Evolutionary conservation across 306 rosid species (phyloP), one percentile per base, ranked within the genome.

Genomic region (Argentina anserina): DNA sequence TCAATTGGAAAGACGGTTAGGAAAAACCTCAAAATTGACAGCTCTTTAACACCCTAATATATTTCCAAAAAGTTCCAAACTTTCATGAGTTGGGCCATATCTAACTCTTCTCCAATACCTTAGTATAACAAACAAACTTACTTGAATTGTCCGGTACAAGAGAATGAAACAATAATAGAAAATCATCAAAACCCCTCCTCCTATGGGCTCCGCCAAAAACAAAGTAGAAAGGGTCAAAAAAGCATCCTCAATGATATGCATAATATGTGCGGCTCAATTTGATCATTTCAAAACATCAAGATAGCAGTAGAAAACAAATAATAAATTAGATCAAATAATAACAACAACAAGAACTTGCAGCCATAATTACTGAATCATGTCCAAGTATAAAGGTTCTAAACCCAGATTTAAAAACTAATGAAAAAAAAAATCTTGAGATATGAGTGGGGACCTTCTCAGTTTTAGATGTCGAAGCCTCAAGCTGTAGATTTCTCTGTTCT

Each of bases 401-500:
- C 67, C 65, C 40, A n/a, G 53, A 69, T 43, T 39, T 34, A 67
- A 63, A 77, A 77, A 11, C 75, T 80, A 76, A 70, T 47, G 36
- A 39, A 70, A 72, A 7, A 67, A 8, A 17, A 28, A 28, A 14
- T 79, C 37, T 34, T 40, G 59, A 36, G 71, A 55, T 52, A 45
- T 37, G 46, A 78, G 40, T 79, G 52, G 42, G 73, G 71, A 95
- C 99, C 97, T 88, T 86, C 53, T 87, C 90, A 58, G 93, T 84
- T 20, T 84, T 78, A 74, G 85, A 83, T 70, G 93, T 75, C 69
- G 99, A 88, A 66, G 86, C 89, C 68, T 86, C 90, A 81, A 91
- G 92, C 72, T 87, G 86, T 67, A 81, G 75, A 12, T 86, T 86
- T 83, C 83, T 88, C 65, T 88, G 89, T 63, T 88, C 89, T 89